Conservation (phyloP, 768 basidiomycete species). For the Piloderma croceum region DNA sequence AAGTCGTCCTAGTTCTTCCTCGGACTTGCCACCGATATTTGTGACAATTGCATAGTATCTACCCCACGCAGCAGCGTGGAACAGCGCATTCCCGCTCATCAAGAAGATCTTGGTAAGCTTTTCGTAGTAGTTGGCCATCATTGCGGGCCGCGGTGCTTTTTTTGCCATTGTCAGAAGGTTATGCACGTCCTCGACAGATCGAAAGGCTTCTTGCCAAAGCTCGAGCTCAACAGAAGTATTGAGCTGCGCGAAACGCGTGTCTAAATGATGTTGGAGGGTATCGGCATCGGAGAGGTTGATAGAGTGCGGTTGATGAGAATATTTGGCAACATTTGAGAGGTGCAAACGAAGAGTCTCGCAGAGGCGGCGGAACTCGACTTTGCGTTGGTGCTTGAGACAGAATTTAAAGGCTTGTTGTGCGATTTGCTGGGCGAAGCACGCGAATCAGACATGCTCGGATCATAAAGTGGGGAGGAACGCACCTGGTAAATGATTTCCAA, state of each 20-base stretch:
- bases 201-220: conserved; percentile 98
- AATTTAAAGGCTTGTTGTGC: conserved; percentile 97
- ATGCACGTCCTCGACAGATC: conserved; percentile 96
- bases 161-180: conserved; percentile 91
- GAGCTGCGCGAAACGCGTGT: conserved; percentile 94
- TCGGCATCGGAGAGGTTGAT: conserved; percentile 96
- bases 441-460: neutral
- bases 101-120: conserved; percentile 96
- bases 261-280: conserved; percentile 90
- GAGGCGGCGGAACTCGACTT: conserved; percentile 94
- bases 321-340: conserved; percentile 90
- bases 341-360: conserved; percentile 96
- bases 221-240: conserved; percentile 97
- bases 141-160: conserved; percentile 84
- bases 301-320: conserved; percentile 86
- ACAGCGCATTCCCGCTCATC: conserved; percentile 90
- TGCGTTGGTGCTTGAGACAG: conserved; percentile 87
- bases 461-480: conserved; percentile 22
- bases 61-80: conserved; percentile 95
- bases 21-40: conserved; percentile 64
- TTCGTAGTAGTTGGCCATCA: conserved; percentile 99
- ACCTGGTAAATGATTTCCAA: conserved; percentile 94
- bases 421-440: conserved; percentile 57
- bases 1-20: conserved; percentile 74
- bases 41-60: conserved; percentile 73